Base-by-base conservation (phyloP, 2,329 filamentous ascomycete species). In the Pyricularia sp. region DNA sequence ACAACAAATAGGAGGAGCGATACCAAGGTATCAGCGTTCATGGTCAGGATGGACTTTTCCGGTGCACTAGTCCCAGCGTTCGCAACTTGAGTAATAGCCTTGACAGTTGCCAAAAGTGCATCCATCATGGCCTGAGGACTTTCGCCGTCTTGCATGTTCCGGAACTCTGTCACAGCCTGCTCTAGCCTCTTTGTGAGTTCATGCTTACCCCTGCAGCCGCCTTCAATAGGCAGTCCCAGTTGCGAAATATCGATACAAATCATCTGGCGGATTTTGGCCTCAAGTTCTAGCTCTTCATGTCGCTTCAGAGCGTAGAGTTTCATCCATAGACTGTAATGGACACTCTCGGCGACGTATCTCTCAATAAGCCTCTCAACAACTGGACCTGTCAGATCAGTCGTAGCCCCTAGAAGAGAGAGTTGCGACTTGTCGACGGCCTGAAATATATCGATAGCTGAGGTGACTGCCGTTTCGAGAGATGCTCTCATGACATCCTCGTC, bases 381-480 rank as follows among this genome's bases (percentile, higher is more conserved):
- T 1, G 94, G 92, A 0, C 95, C 94, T 0, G 95, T 98, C 67
- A 99, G 81, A 76, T 97, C 93, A 2, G 96, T 99, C 1, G 93
- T 97, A 4, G 94, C 92, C 23, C 94, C 95, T 4, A 99, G 84
- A 50, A 97, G 84, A 3, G 94, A 97, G 31, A 99, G 82, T 75
- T 98, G 95, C 74, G 97, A 92, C 77, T 97, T 97, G 77, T 99
- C 95, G 6, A 99, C 94, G 70, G 90, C 89, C 75, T 98, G 94
- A 73, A 99, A 99, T 0, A 98, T 84, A 75, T 99, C 95, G 72
- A 99, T 98, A 0, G 94, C 95, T 11, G 92, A 88, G 11, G 93
- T 97, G 12, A 99, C 92, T 1, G 94, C 94, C 1, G 92, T 96
- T 79, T 99, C 95, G 17, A 98, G 81, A 20, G 93, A 93, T 26